Evolutionary conservation across 768 basidiomycete species (phyloP).

Genomic region (Fistulinella prunicolor): DNA sequence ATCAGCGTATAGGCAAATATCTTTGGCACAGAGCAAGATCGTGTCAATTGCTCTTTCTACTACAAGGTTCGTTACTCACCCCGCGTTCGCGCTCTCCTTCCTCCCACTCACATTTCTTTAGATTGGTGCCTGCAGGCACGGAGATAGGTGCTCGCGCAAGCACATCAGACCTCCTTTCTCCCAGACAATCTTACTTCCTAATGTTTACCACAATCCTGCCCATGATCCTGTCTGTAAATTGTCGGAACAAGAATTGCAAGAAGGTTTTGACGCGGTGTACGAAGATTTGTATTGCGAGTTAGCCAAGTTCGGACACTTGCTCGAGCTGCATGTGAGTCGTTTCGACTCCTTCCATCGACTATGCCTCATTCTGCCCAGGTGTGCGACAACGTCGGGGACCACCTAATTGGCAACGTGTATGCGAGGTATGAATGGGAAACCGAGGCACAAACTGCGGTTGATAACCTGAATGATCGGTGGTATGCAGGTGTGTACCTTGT

Average conservation of each 20-base stretch:
- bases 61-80: slow-evolving; percentile 66
- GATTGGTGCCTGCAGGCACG: slow-evolving; percentile 99
- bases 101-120: slow-evolving; percentile 29
- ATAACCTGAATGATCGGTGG: slow-evolving; percentile 94
- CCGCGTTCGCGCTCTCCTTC: not conserved
- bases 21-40: slow-evolving; percentile 91
- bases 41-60: slow-evolving; percentile 99
- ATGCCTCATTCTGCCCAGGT: slow-evolving; percentile 46
- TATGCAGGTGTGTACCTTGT: slow-evolving; percentile 70
- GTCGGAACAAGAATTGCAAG: slow-evolving; percentile 82
- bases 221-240: slow-evolving; percentile 90
- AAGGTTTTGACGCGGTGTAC: slow-evolving; percentile 91
- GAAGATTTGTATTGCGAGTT: slow-evolving; percentile 95
- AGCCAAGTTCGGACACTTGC: slow-evolving; percentile 89
- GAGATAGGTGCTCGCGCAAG: slow-evolving; percentile 96
- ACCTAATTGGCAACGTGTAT: slow-evolving; percentile 96
- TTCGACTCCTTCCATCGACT: not conserved
- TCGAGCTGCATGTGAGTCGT: slow-evolving; percentile 85
- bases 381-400: slow-evolving; percentile 99
- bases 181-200: slow-evolving; percentile 93
- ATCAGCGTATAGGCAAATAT: slow-evolving; percentile 71
- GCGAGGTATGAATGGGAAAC: slow-evolving; percentile 99
- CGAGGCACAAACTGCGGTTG: slow-evolving; percentile 90
- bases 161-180: slow-evolving; percentile 98
- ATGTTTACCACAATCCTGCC: slow-evolving; percentile 97